Evolutionary conservation across 139 green algal species (phyloP).

Genomic region (Raphidocelis subcapitata): DNA sequence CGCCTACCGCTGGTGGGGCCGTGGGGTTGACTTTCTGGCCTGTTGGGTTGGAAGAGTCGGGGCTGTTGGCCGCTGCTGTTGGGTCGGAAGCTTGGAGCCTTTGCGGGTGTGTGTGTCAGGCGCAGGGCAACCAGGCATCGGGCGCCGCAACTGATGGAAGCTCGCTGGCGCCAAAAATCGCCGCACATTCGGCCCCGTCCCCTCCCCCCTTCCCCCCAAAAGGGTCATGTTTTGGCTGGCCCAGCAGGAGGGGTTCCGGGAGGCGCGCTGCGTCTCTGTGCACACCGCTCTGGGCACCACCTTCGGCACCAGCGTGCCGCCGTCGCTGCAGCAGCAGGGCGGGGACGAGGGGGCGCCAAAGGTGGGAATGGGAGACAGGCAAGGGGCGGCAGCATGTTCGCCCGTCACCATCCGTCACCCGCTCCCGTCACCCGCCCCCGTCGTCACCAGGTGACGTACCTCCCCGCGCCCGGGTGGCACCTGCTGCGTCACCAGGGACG

Average conservation of each 20-base stretch:
- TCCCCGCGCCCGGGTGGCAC: constrained; percentile 38
- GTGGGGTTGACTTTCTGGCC: neutral
- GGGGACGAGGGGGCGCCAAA: neutral
- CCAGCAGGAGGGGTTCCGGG: constrained; percentile 8
- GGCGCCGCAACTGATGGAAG: no score
- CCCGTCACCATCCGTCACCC: neutral
- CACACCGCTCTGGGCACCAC: constrained; percentile 10
- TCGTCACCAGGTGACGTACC: constrained; percentile 14
- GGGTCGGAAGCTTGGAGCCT: no score
- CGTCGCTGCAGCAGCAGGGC: neutral
- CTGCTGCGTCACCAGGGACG: constrained; percentile 24
- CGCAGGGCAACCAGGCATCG: no score
- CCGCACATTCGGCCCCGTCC: no score
- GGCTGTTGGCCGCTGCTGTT: no score
- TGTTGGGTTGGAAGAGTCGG: constrained; percentile 5
- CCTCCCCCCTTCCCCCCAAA: no score
- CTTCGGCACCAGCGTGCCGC: constrained; percentile 9
- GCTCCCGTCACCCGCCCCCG: neutral
- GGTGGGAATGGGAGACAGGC: neutral
- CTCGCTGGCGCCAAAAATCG: no score
- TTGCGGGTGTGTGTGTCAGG: no score
- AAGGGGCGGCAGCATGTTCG: neutral
- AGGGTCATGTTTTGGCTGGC: constrained; percentile 23
- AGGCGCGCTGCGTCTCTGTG: neutral
- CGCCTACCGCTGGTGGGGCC: constrained; percentile 30